phyloP scores from a whole-genome alignment of 2,329 filamentous ascomycete species.

The Coleophoma crateriformis region DNA sequence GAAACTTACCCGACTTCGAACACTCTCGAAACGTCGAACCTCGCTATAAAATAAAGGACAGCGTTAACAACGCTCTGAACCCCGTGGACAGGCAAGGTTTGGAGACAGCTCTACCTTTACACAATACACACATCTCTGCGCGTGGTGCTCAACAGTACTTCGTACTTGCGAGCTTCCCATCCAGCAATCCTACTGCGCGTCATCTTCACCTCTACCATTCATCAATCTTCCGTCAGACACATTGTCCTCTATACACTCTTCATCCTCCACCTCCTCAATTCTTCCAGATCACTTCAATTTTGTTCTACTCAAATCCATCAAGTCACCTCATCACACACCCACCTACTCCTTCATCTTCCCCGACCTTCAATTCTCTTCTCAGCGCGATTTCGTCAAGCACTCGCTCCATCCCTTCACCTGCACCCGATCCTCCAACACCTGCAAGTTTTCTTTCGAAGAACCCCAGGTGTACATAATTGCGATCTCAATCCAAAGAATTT shows the following conservation, averaged over 20 bases:
- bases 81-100: constrained; percentile 27
- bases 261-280: background rate
- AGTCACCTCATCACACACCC: constrained; percentile 25
- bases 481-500: constrained; percentile 44
- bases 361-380: constrained; percentile 26
- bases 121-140: constrained; percentile 23
- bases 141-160: constrained; percentile 18
- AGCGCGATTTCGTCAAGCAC: constrained; percentile 26
- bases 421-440: constrained; percentile 52
- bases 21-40: background rate
- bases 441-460: constrained; percentile 89
- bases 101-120: constrained; percentile 24
- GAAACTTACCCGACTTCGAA: background rate
- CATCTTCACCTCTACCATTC: background rate
- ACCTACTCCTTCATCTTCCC: constrained; percentile 24
- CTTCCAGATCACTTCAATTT: constrained; percentile 1
- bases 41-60: background rate
- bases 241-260: background rate
- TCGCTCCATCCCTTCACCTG: constrained; percentile 26
- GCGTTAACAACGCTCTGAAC: constrained; percentile 6
- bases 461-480: constrained; percentile 77
- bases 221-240: no score
- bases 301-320: constrained; percentile 19
- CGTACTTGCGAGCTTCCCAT: constrained; percentile 2
- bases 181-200: background rate